A percentile compares a stretch with the other conserved stretches of the same genome.
phyloP scores from a whole-genome alignment of 1,139 yeast genomes.

The Lodderomyces theae region DNA sequence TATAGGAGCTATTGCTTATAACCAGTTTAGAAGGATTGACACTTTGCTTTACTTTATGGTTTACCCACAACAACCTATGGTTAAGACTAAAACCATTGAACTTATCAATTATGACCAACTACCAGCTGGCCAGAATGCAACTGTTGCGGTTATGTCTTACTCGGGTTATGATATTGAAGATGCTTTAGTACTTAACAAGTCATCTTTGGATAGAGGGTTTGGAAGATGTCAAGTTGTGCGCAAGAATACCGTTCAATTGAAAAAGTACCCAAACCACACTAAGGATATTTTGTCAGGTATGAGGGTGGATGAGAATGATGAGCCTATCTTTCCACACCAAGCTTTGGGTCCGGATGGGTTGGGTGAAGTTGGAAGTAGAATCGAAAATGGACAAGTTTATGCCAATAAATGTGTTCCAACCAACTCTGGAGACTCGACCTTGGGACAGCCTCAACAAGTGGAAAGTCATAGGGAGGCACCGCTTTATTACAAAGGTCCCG shows the following conservation, averaged over 20 bases:
- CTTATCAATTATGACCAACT: constrained; percentile 90
- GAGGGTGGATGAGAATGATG: constrained; percentile 77
- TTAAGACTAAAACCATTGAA: constrained; percentile 94
- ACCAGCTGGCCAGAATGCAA: constrained; percentile 99
- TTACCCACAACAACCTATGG: constrained; percentile 99
- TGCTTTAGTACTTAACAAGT: constrained; percentile 90
- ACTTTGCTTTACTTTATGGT: constrained; percentile 92
- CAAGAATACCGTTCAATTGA: constrained; percentile 84
- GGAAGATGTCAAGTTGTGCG: constrained; percentile 98
- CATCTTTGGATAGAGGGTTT: constrained; percentile 93
- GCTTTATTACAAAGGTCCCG: constrained; percentile 88
- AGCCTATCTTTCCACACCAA: constrained; percentile 82
- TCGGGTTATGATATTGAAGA: constrained; percentile 99
- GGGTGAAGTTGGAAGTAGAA: constrained; percentile 91
- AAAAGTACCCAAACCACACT: constrained; percentile 90
- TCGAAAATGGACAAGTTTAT: constrained; percentile 90
- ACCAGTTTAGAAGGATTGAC: constrained; percentile 93
- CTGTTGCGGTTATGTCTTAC: constrained; percentile 98
- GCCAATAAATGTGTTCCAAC: constrained; percentile 91
- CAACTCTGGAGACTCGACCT: constrained; percentile 74
- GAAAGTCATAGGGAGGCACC: constrained; percentile 88
- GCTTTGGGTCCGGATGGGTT: constrained; percentile 93
- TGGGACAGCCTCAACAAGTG: constrained; percentile 43
- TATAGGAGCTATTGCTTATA: constrained; percentile 97
- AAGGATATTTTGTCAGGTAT: constrained; percentile 89